Evolutionary conservation across 805 yeast species (phyloP).

Genomic region (Myxozyma melibiosi): DNA sequence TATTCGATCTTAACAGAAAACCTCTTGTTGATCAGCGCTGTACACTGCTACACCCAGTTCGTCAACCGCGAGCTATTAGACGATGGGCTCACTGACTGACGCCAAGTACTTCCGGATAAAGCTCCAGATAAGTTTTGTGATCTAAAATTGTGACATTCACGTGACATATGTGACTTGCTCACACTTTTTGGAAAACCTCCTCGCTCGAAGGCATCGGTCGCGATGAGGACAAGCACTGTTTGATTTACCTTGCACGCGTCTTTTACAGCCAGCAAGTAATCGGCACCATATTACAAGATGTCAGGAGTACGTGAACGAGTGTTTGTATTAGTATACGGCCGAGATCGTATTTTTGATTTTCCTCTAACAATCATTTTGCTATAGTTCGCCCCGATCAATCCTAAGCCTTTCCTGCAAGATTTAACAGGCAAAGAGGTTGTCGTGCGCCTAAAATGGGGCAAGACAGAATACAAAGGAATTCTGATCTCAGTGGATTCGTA

Average conservation of each 20-base stretch:
- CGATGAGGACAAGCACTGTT: no score
- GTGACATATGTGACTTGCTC: slow-evolving; percentile 4
- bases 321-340: no score
- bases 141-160: background rate
- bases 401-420: slow-evolving; percentile 84
- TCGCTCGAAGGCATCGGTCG: slow-evolving; percentile 11
- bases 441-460: slow-evolving; percentile 87
- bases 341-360: background rate
- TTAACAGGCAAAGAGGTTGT: slow-evolving; percentile 70
- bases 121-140: slow-evolving; percentile 11
- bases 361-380: background rate
- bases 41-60: background rate
- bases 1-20: no score
- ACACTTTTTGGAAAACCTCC: slow-evolving; percentile 15
- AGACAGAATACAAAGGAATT: slow-evolving; percentile 81
- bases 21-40: background rate
- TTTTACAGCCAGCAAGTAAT: background rate
- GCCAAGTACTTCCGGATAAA: background rate
- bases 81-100: background rate
- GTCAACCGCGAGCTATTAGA: background rate
- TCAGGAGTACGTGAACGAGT: slow-evolving; percentile 7
- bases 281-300: background rate
- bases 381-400: slow-evolving; percentile 66
- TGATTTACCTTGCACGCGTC: no score
- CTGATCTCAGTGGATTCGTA: slow-evolving; percentile 83